phyloP scores from a whole-genome alignment of 805 yeast genomes.

The Cyberlindnera bimundalis region DNA sequence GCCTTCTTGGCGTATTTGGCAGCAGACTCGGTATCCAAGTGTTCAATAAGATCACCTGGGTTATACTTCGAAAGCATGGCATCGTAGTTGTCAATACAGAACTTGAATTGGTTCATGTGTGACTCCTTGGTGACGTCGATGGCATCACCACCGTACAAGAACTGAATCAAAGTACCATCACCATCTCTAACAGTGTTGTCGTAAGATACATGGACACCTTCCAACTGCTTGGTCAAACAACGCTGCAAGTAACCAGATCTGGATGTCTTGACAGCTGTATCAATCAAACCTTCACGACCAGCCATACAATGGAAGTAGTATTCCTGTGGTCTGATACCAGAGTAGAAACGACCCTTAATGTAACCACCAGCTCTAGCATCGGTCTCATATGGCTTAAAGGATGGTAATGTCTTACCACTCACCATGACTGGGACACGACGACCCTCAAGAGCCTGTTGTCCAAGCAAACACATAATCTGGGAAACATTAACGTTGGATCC shows the following conservation, averaged over 20 bases:
- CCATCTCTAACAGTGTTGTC: constrained; percentile 95
- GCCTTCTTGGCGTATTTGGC: constrained; percentile 76
- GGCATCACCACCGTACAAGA: constrained; percentile 97
- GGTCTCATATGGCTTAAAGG: constrained; percentile 95
- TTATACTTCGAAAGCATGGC: constrained; percentile 82
- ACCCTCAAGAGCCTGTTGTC: constrained; percentile 99
- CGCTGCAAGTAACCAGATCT: constrained; percentile 98
- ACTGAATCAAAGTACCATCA: constrained; percentile 91
- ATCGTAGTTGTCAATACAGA: constrained; percentile 89
- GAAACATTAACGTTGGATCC: constrained; percentile 98
- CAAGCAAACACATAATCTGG: constrained; percentile 98
- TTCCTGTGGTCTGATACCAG: constrained; percentile 97
- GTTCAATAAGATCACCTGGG: constrained; percentile 68
- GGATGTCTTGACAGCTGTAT: constrained; percentile 98
- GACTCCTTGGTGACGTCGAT: constrained; percentile 93
- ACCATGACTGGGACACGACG: constrained; percentile 99
- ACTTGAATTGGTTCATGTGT: constrained; percentile 87
- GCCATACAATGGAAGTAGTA: constrained; percentile 99
- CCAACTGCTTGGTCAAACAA: constrained; percentile 96
- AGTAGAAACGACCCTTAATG: constrained; percentile 93
- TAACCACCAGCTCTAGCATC: constrained; percentile 99
- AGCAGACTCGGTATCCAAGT: constrained; percentile 84
- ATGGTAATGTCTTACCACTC: constrained; percentile 94
- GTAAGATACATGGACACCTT: constrained; percentile 91
- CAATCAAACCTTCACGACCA: constrained; percentile 99